Conservation (phyloP, 495 filamentous ascomycete species). For the Hypoxylon rickii region DNA sequence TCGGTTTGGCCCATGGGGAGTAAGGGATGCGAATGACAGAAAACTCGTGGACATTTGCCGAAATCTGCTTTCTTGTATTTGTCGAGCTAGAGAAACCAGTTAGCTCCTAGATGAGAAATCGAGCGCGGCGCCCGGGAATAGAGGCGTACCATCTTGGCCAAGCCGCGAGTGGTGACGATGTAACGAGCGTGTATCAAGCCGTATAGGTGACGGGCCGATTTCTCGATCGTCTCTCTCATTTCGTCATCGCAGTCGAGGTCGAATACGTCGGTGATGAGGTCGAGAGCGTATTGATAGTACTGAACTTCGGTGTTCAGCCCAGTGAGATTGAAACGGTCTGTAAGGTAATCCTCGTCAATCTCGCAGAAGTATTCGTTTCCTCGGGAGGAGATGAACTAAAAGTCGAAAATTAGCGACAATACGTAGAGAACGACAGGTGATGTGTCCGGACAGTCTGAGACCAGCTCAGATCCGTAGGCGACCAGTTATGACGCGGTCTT, state of each 20-base stretch:
- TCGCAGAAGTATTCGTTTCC: constrained; percentile 99
- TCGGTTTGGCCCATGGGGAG: constrained; percentile 93
- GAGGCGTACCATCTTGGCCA: constrained; percentile 87
- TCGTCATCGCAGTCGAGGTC: constrained; percentile 99
- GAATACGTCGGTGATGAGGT: constrained; percentile 99
- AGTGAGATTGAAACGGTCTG: constrained; percentile 97
- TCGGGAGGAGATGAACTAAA: constrained; percentile 92
- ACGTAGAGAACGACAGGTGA: neutral
- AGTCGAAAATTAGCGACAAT: constrained; percentile 23
- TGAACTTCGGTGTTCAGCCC: constrained; percentile 96
- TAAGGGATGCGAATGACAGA: constrained; percentile 88
- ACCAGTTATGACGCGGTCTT: neutral
- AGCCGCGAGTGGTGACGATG: constrained; percentile 91
- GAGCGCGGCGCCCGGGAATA: neutral
- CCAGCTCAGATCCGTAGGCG: neutral
- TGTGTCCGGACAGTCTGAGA: neutral
- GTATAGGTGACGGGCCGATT: constrained; percentile 94
- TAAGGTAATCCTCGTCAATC: constrained; percentile 98
- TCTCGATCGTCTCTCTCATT: constrained; percentile 96
- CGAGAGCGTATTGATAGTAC: constrained; percentile 98
- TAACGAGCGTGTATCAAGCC: constrained; percentile 96
- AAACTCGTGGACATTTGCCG: constrained; percentile 94
- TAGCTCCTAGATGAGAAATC: neutral
- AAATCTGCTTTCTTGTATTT: constrained; percentile 99
- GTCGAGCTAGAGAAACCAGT: constrained; percentile 68